These are phyloP conservation scores for Royoungia palumana DNA, from an alignment of 768 basidiomycete species.

Conservation along the genomic window DNA sequence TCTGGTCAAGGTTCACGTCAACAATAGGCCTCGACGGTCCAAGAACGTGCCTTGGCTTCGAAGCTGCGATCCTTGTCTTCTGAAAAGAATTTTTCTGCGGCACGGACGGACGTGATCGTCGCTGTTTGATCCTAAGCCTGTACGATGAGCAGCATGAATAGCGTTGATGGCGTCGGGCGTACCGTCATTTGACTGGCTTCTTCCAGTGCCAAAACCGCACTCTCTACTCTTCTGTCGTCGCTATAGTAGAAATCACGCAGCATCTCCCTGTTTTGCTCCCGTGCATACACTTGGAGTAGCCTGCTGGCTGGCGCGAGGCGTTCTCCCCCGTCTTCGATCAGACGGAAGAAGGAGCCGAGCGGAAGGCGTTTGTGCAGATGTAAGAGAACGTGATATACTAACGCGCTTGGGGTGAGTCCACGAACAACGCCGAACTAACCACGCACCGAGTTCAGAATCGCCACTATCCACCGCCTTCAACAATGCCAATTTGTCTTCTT, in stretches of 20 bases:
- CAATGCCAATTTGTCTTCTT: constrained; percentile 85
- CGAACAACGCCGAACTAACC: not conserved
- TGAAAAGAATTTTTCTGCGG: constrained; percentile 89
- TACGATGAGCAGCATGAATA: constrained; percentile 1
- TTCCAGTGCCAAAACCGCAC: constrained; percentile 82
- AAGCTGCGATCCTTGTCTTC: constrained; percentile 91
- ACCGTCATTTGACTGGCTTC: constrained; percentile 73
- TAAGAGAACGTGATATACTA: constrained; percentile 92
- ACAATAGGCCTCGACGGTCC: no score
- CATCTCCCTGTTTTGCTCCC: constrained; percentile 89
- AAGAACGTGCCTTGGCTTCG: constrained; percentile 75
- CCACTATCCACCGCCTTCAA: constrained; percentile 91
- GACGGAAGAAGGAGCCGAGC: constrained; percentile 88
- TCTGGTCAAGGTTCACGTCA: constrained; percentile 44
- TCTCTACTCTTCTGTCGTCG: constrained; percentile 92
- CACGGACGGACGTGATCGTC: constrained; percentile 67
- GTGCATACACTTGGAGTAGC: constrained; percentile 84
- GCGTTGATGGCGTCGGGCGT: constrained; percentile 11
- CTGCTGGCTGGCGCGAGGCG: constrained; percentile 69
- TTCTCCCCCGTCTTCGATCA: constrained; percentile 88
- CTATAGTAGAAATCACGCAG: constrained; percentile 96
- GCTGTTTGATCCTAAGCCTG: constrained; percentile 63
- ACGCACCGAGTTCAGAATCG: constrained; percentile 87
- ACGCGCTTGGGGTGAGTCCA: not conserved
- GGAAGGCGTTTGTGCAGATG: constrained; percentile 80